Evolutionary conservation across 106 monocot species (phyloP), one percentile per base, ranked within the genome.

Genomic region (Iris macrosiphon): DNA sequence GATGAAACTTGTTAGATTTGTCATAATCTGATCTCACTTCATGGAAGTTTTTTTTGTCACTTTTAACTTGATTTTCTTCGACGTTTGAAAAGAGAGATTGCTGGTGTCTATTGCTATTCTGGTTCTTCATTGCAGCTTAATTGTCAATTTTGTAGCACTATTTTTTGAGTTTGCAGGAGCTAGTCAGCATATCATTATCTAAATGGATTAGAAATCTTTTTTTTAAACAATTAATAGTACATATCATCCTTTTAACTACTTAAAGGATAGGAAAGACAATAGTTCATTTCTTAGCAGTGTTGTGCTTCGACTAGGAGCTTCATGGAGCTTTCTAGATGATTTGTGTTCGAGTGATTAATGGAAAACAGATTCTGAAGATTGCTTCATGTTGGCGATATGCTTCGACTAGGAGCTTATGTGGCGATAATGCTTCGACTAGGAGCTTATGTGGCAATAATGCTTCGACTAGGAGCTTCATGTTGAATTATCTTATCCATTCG

Each of bases 51-150:
- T 2, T 5, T 1, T 0, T 0, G 28, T 24, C 18, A 31, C 1
- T 18, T 33, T 32, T 24, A 31, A 39, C 13, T 23, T 38, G 22
- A 28, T 58, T 58, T 17, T 41, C 28, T 1, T 22, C 7, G 32
- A 3, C 19, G 10, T 52, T 52, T 46, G 6, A 15, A 31, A 32
- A 31, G 1, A 32, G 4, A 19, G 31, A 30, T 52, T 52, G 33
- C 31, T 52, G 17, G 31, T 52, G 4, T 24, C 20, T 20, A 4
- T 46, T 39, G 12, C 24, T 56, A 24, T 21, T 6, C 24, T 22
- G 56, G 4, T 25, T 39, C 23, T 39, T n/a, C 13, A 39, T 56
- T 39, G 56, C 56, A 56, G 56, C 24, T 56, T 56, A 38, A 56
- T 14, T 6, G 33, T 31, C 25, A 27, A 13, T 38, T 40, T 40